Evolutionary conservation across 75 land plant genomes (phyloP).

Genomic region (Cunninghamia lanceolata): DNA sequence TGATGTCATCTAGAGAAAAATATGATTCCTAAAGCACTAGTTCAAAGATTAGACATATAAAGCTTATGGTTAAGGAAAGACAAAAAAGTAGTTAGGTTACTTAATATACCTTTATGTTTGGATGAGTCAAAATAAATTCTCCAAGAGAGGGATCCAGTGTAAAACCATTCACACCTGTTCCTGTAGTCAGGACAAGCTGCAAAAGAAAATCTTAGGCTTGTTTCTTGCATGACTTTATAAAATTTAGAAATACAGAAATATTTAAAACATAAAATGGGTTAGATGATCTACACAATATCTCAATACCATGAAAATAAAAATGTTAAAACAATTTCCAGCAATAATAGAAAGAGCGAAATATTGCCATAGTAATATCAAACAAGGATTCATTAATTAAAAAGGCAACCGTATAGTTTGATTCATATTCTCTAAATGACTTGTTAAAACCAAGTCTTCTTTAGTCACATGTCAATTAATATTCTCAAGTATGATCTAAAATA

Average conservation of each 20-base stretch:
- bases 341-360: not conserved
- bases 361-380: not conserved
- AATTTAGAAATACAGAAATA: not conserved
- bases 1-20: not conserved
- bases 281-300: not conserved
- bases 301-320: not conserved
- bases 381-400: not conserved
- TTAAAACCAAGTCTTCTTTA: not conserved
- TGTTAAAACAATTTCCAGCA: not conserved
- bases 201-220: slow-evolving; percentile 9
- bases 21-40: not conserved
- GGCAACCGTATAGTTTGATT: not conserved
- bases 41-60: not conserved
- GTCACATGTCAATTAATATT: not conserved
- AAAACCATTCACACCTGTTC: slow-evolving; percentile 94
- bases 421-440: not conserved
- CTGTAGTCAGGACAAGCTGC: slow-evolving; percentile 91
- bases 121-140: slow-evolving; percentile 96
- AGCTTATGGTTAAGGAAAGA: not conserved
- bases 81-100: not conserved
- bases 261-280: not conserved
- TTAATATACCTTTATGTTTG: slow-evolving; percentile 72
- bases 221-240: not conserved
- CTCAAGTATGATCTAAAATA: not conserved
- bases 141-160: slow-evolving; percentile 99